A percentile compares a stretch with the other conserved stretches of the same genome.
phyloP scores from a whole-genome alignment of 2,329 filamentous ascomycete species.

The Biscogniauxia sp. region DNA sequence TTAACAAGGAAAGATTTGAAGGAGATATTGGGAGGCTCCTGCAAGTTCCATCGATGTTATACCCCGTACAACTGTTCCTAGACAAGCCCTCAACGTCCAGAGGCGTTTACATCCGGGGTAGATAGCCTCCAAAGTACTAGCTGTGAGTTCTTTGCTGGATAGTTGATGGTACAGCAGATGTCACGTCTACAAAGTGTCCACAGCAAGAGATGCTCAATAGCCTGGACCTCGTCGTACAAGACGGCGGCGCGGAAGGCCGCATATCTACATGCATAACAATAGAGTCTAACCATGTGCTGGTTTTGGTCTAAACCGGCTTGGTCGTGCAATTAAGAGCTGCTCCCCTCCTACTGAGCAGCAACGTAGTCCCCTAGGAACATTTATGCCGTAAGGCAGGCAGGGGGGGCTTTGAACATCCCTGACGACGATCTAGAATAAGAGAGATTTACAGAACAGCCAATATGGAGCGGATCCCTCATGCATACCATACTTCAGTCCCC shows the following conservation, averaged over 20 bases:
- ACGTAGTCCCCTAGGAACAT: constrained; percentile 14
- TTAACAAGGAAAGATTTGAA: constrained; percentile 16
- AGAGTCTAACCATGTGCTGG: constrained; percentile 17
- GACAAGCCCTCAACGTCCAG: constrained; percentile 20
- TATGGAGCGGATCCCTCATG: constrained; percentile 18
- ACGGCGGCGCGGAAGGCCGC: constrained; percentile 20
- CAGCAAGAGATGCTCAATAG: constrained; percentile 16
- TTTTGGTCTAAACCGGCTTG: neutral
- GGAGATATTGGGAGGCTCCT: constrained; percentile 25
- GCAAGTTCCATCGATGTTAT: constrained; percentile 36
- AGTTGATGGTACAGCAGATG: constrained; percentile 26
- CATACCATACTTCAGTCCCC: neutral
- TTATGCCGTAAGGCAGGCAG: constrained; percentile 8
- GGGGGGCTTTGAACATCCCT: constrained; percentile 8
- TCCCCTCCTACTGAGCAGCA: neutral
- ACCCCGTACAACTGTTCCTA: constrained; percentile 30
- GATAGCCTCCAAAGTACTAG: constrained; percentile 18
- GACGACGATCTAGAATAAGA: constrained; percentile 18
- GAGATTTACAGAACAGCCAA: constrained; percentile 12
- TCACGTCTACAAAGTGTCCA: constrained; percentile 23
- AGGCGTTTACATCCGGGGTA: constrained; percentile 19
- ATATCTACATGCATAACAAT: constrained; percentile 20
- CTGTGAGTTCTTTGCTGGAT: constrained; percentile 15
- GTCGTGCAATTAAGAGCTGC: constrained; percentile 9
- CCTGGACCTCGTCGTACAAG: constrained; percentile 16